phyloP scores from a whole-genome alignment of 1,284 basidiomycete genomes.

The Hemileccinum hortonii region DNA sequence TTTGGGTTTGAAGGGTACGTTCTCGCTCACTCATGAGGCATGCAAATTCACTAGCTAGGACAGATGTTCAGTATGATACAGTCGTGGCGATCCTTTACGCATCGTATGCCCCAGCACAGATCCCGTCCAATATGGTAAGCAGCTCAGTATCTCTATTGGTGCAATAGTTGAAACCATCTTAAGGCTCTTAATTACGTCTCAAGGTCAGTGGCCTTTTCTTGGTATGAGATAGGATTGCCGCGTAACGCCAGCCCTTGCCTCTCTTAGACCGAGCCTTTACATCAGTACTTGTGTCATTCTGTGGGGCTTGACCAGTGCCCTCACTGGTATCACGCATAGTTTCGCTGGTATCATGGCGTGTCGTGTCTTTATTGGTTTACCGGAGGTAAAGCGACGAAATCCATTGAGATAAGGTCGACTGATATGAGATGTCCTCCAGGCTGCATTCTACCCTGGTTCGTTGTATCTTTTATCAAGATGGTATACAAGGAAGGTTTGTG shows the following conservation, averaged over 20 bases:
- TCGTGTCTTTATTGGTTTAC: conserved; percentile 62
- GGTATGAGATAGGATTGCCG: no score
- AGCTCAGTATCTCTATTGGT: no score
- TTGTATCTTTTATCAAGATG: conserved; percentile 63
- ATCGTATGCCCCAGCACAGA: conserved; percentile 60
- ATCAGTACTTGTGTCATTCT: conserved; percentile 59
- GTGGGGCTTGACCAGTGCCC: conserved; percentile 62
- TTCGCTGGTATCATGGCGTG: conserved; percentile 57
- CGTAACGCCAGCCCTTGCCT: no score
- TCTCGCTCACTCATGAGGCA: neutral
- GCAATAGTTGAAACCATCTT: no score
- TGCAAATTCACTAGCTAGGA: neutral
- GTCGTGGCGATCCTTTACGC: conserved; percentile 60
- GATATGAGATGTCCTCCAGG: conserved; percentile 19
- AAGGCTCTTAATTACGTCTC: no score
- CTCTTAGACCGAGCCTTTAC: conserved; percentile 31
- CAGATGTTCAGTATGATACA: conserved; percentile 62
- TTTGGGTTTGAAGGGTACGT: conserved; percentile 47
- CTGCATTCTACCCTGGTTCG: conserved; percentile 65
- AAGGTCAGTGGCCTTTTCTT: no score
- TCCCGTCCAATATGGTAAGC: conserved; percentile 65
- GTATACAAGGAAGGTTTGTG: conserved; percentile 57
- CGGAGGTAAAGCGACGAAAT: conserved; percentile 41
- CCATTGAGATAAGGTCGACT: no score
- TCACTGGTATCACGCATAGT: conserved; percentile 57